Evolutionary conservation across 148 eudicot genomes (phyloP).

Genomic region (Diospyros lotus): DNA sequence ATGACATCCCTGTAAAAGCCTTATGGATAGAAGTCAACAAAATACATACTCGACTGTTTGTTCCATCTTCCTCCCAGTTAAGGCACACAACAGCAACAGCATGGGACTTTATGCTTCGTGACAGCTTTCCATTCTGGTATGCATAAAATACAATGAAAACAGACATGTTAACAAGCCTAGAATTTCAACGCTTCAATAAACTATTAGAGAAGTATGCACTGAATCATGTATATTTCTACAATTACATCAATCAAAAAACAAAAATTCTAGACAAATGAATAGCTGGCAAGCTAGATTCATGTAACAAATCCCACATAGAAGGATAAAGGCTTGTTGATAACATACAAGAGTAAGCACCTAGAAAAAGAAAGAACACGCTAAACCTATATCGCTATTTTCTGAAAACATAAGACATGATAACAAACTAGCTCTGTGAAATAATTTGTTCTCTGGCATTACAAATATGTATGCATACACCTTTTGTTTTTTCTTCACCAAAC

Average conservation of each 20-base stretch:
- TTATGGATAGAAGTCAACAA: neutral
- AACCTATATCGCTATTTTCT: too few relatives aligned
- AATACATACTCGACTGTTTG: slow-evolving; percentile 35
- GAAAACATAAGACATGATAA: too few relatives aligned
- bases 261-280: too few relatives aligned
- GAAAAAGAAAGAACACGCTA: neutral
- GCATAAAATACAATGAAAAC: slow-evolving; percentile 6
- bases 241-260: neutral
- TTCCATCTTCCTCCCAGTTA: slow-evolving; percentile 82
- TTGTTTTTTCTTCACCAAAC: too few relatives aligned
- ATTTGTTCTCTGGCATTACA: too few relatives aligned
- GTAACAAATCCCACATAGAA: neutral
- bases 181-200: neutral
- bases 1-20: neutral
- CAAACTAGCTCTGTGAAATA: too few relatives aligned
- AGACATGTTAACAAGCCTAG: neutral
- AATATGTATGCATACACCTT: too few relatives aligned
- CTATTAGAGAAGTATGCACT: neutral
- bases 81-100: slow-evolving; percentile 72
- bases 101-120: slow-evolving; percentile 77
- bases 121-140: slow-evolving; percentile 79
- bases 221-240: neutral
- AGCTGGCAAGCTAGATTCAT: too few relatives aligned
- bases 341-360: neutral
- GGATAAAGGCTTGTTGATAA: neutral